These are phyloP conservation scores for Plasmodium chabaudi DNA, from an alignment of 169 alveolate species.

Conservation along the genomic window DNA sequence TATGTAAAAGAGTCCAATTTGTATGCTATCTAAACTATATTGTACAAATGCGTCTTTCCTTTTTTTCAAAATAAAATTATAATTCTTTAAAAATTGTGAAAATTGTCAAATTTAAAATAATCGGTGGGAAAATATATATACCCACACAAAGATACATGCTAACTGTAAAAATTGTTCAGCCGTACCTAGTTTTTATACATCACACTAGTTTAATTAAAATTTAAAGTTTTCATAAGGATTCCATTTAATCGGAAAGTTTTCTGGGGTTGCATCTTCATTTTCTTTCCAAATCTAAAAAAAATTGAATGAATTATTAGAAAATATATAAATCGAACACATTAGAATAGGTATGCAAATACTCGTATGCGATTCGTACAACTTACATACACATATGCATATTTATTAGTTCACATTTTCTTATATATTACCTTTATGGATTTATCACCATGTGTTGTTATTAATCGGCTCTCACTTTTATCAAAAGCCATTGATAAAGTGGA, in stretches of 20 bases:
- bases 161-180: not conserved
- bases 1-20: too few species aligned
- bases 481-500: conserved; percentile 94
- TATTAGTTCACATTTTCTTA: too few species aligned
- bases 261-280: conserved; percentile 86
- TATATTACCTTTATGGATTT: conserved; percentile 95
- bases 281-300: conserved; percentile 79
- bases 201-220: conserved; percentile 33
- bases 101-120: conserved; percentile 1
- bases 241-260: conserved; percentile 84
- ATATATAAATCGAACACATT: not conserved
- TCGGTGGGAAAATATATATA: not conserved
- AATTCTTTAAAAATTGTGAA: not conserved
- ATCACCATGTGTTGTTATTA: conserved; percentile 98
- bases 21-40: too few species aligned
- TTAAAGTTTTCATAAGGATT: conserved; percentile 79
- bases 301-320: not conserved
- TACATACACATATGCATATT: too few species aligned
- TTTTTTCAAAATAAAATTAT: conserved; percentile 1
- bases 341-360: not conserved
- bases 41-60: not conserved
- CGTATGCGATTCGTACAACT: too few species aligned
- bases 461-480: conserved; percentile 95
- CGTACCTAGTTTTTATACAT: not conserved
- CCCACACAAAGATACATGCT: not conserved